phyloP scores from a whole-genome alignment of 768 basidiomycete genomes.

The Strobilomyces dryophilus region DNA sequence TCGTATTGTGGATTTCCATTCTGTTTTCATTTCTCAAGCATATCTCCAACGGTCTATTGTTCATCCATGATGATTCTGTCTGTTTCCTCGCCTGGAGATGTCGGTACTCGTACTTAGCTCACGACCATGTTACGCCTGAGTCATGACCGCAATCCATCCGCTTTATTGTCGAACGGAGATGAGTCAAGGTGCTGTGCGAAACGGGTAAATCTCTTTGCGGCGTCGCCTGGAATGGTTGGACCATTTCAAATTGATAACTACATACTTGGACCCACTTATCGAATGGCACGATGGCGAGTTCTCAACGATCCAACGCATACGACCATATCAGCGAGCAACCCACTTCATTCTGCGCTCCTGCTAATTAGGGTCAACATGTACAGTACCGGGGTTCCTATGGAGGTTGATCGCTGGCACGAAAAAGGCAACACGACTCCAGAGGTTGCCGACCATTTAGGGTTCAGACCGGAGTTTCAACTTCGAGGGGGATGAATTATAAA shows the following conservation, averaged over 20 bases:
- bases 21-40: slow-evolving; percentile 11
- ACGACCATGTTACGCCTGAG: slow-evolving; percentile 19
- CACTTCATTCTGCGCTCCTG: background rate
- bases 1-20: slow-evolving; percentile 14
- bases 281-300: slow-evolving; percentile 6
- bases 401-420: slow-evolving; percentile 16
- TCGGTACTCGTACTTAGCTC: slow-evolving; percentile 17
- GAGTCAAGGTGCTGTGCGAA: slow-evolving; percentile 3
- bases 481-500: slow-evolving; percentile 40
- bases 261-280: background rate
- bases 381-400: slow-evolving; percentile 4
- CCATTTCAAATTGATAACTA: slow-evolving; percentile 28
- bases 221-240: background rate
- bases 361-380: background rate
- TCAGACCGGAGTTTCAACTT: slow-evolving; percentile 49
- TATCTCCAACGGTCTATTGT: slow-evolving; percentile 6
- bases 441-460: slow-evolving; percentile 23
- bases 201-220: slow-evolving; percentile 5
- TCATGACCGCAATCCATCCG: slow-evolving; percentile 16
- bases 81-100: slow-evolving; percentile 1
- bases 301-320: background rate
- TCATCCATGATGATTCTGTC: background rate
- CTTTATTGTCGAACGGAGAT: slow-evolving; percentile 13
- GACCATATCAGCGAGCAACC: background rate
- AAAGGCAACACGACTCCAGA: slow-evolving; percentile 24